A percentile compares a stretch with the other conserved stretches of the same genome.
These are phyloP conservation scores for Paramecium primaurelia DNA, from an alignment of 73 alveolate species.

Conservation along the genomic window DNA sequence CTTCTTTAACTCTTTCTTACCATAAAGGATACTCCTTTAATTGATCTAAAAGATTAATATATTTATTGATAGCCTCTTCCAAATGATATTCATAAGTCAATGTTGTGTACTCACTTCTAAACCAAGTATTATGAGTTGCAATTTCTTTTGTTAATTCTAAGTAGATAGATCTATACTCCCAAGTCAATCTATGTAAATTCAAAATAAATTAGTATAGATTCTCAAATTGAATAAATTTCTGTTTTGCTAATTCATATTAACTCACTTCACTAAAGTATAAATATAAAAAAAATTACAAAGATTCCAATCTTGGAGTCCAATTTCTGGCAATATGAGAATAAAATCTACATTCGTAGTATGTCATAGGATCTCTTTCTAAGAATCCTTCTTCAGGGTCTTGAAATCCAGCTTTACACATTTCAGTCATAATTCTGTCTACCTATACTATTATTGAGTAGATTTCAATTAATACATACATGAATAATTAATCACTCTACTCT, in stretches of 20 bases:
- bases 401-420: constrained; percentile 34
- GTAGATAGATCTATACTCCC: constrained; percentile 26
- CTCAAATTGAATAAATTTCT: constrained; percentile 9
- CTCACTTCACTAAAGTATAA: background rate
- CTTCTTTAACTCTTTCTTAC: constrained; percentile 16
- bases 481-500: constrained; percentile 32
- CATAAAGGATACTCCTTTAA: constrained; percentile 31
- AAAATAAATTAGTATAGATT: background rate
- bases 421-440: constrained; percentile 36
- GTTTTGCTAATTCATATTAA: background rate
- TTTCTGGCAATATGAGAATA: constrained; percentile 14
- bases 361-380: constrained; percentile 11
- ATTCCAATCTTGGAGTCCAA: constrained; percentile 11
- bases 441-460: background rate
- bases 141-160: constrained; percentile 13
- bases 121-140: constrained; percentile 25
- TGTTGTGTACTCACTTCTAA: constrained; percentile 13
- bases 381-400: constrained; percentile 32
- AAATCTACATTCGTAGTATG: constrained; percentile 29
- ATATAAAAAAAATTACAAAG: background rate
- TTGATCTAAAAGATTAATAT: background rate
- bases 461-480: background rate
- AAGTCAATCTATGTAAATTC: background rate
- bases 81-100: background rate
- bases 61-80: constrained; percentile 20